Evolutionary conservation across 2,329 filamentous ascomycete genomes (phyloP).

Genomic region (Rosellinia necatrix): DNA sequence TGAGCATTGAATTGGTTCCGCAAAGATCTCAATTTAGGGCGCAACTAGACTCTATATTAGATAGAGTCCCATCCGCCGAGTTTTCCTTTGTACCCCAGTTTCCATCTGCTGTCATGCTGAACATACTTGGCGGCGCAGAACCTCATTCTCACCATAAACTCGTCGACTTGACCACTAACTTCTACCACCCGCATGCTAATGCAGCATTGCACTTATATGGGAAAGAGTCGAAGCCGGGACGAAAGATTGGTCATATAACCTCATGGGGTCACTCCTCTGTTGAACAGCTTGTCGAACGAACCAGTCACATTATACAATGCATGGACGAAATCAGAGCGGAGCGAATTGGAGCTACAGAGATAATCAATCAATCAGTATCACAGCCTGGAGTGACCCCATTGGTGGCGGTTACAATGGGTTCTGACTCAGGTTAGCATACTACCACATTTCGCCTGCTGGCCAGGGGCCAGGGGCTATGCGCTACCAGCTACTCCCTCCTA

Average conservation of each 20-base stretch:
- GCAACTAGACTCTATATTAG: conserved; percentile 84
- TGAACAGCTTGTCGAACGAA: conserved; percentile 62
- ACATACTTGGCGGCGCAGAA: conserved; percentile 73
- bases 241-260: conserved; percentile 96
- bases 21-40: conserved; percentile 90
- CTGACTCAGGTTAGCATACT: conserved; percentile 61
- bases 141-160: conserved; percentile 64
- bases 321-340: conserved; percentile 64
- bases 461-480: too few relatives aligned
- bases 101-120: conserved; percentile 74
- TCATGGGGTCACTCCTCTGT: conserved; percentile 71
- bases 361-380: conserved; percentile 30
- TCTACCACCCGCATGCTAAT: conserved; percentile 52
- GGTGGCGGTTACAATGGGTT: conserved; percentile 83
- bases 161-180: conserved; percentile 50
- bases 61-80: conserved; percentile 59
- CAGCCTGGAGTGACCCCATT: conserved; percentile 52
- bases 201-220: conserved; percentile 84
- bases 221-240: conserved; percentile 82
- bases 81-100: conserved; percentile 61
- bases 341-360: conserved; percentile 46
- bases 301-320: conserved; percentile 70
- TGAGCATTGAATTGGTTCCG: conserved; percentile 87
- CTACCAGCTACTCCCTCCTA: too few relatives aligned
- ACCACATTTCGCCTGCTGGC: neutral